Base-by-base conservation (phyloP, 2,329 filamentous ascomycete species). In the Ceratocystis albifundus region DNA sequence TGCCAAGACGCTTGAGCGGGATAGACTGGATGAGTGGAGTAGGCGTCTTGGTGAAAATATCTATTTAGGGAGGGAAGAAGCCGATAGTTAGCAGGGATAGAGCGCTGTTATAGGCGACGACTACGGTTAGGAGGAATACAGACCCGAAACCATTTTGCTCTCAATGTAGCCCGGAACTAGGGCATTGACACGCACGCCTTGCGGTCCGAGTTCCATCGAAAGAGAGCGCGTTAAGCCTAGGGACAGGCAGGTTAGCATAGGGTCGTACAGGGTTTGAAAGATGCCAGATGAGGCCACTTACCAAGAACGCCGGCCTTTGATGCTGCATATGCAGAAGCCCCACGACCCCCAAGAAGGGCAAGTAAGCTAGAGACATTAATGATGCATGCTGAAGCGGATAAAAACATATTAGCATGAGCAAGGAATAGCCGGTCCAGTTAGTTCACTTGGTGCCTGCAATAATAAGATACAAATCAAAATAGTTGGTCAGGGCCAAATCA, bases 91-190 rank as follows among this genome's bases (percentile, higher is more conserved):
- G 55, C 15, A 17, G 15, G 17, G 17, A 36, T n/a, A n/a, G 32
- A 8, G 6, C 32, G n/a, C 22, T n/a, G 15, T 7, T 12, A 48
- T 48, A 36, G 48, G 25, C 28, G 36, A 50, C 22, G 25, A 10
- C 8, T 2, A 57, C 15, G 48, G 41, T 36, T 44, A 41, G 57
- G 20, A 53, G 61, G 20, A 28, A 53, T 53, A 62, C 65, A 76
- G 76, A 92, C 89, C 79, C 73, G 82, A 76, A 70, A 88, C 90
- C 89, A 96, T 95, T 61, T 84, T 82, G 59, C 89, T 93, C 66
- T 88, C 80, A 70, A 95, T 86, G 77, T 93, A 96, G 5, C 90
- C 90, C 0, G 90, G 90, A 53, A 93, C 77, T 69, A 96, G 84
- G 32, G 87, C 87, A 76, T 96, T 96, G 61, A 89, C 87, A 36